Conservation (phyloP, 805 yeast species). For the Saturnispora sanitii region DNA sequence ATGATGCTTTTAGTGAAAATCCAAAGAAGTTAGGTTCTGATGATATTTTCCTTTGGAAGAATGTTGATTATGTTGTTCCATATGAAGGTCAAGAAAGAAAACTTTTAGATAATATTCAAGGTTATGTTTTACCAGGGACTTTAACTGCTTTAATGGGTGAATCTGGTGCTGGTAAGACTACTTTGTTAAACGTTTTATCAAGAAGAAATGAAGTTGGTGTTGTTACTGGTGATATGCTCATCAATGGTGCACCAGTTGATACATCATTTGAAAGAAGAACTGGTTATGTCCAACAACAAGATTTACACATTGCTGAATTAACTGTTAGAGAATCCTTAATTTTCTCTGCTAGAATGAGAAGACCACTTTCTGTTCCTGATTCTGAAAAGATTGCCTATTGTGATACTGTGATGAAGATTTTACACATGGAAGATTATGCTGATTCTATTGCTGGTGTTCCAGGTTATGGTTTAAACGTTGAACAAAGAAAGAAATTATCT, state of each 20-base stretch:
- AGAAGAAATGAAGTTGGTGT: conserved; percentile 43
- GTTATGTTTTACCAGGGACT: conserved; percentile 43
- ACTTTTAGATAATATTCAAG: conserved; percentile 36
- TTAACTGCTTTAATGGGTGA: conserved; percentile 57
- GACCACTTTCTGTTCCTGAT: conserved; percentile 34
- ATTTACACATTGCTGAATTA: conserved; percentile 38
- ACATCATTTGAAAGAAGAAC: conserved; percentile 42
- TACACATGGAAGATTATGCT: conserved; percentile 37
- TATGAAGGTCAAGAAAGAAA: conserved; percentile 32
- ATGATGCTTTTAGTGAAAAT: conserved; percentile 36
- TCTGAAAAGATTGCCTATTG: conserved; percentile 35
- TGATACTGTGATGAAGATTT: conserved; percentile 31
- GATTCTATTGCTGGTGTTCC: conserved; percentile 41
- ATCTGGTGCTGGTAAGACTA: conserved; percentile 58
- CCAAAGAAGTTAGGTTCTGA: conserved; percentile 34
- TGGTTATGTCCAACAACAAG: conserved; percentile 51
- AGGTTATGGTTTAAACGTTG: conserved; percentile 45
- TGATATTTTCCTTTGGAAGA: conserved; percentile 56
- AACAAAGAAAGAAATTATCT: conserved; percentile 43
- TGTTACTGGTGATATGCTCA: conserved; percentile 50
- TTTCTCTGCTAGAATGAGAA: conserved; percentile 41
- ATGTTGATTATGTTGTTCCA: conserved; percentile 49
- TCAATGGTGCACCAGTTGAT: conserved; percentile 41
- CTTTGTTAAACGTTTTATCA: conserved; percentile 44
- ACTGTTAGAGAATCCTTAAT: conserved; percentile 42